Percentiles rank a stretch among this genome's conserved stretches.
phyloP scores from a whole-genome alignment of 179 eudicot species.

The Beta macrorhiza region DNA sequence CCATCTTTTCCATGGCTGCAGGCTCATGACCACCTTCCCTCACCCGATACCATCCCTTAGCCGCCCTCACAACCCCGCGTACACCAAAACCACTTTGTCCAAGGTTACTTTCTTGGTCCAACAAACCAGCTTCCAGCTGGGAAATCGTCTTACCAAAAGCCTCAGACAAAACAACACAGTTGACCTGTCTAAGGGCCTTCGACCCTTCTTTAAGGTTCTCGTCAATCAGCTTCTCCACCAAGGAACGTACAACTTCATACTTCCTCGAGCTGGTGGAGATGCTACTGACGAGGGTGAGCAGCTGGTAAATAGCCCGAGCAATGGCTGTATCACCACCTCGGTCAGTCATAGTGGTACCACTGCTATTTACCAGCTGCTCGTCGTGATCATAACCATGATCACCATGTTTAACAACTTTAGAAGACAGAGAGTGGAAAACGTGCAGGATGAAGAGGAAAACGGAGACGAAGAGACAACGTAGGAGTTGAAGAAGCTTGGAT shows the following conservation, averaged over 20 bases:
- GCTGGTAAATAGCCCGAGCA: slow-evolving; percentile 59
- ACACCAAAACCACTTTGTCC: slow-evolving; percentile 15
- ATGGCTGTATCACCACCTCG: slow-evolving; percentile 43
- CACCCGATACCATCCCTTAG: slow-evolving; percentile 21
- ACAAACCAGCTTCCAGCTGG: slow-evolving; percentile 47
- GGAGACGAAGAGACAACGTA: slow-evolving; percentile 34
- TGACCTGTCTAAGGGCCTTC: slow-evolving; percentile 45
- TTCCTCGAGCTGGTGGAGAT: slow-evolving; percentile 74
- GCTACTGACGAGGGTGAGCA: slow-evolving; percentile 44
- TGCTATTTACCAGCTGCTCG: slow-evolving; percentile 4
- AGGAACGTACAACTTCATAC: slow-evolving; percentile 59
- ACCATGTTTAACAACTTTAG: neutral
- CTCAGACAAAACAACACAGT: slow-evolving; percentile 45
- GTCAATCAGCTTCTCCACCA: slow-evolving; percentile 61
- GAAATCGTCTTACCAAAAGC: slow-evolving; percentile 52
- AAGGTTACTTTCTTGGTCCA: slow-evolving; percentile 25
- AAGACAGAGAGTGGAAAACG: slow-evolving; percentile 27
- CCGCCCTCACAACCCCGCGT: slow-evolving; percentile 33
- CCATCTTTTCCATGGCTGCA: slow-evolving; percentile 52
- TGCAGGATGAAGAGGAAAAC: slow-evolving; percentile 33
- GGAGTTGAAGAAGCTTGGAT: slow-evolving; percentile 39
- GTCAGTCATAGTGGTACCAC: neutral
- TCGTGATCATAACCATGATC: neutral
- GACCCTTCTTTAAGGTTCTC: slow-evolving; percentile 57
- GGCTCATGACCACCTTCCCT: slow-evolving; percentile 16